Conservation (phyloP, 2,329 filamentous ascomycete genomes). For the Cordyceps cateniannulata region DNA sequence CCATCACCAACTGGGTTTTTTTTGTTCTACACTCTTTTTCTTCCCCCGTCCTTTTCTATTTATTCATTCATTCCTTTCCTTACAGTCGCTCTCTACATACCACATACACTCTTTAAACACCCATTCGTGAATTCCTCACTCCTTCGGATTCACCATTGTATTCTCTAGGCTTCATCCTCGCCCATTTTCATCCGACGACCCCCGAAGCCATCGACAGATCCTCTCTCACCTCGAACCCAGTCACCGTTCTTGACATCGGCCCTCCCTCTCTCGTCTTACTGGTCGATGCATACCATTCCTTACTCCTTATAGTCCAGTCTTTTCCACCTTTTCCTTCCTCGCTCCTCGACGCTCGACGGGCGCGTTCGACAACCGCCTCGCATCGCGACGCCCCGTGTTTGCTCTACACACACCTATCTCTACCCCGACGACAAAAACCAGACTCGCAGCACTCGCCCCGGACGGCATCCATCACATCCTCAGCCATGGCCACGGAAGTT, state of each 20-base stretch:
- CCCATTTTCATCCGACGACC: not conserved
- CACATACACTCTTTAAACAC: conserved; percentile 1
- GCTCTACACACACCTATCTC: not conserved
- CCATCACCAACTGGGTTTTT: conserved; percentile 27
- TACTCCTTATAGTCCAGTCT: conserved; percentile 23
- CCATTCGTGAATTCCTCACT: not conserved
- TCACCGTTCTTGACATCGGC: conserved; percentile 26
- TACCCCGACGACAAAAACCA: not conserved
- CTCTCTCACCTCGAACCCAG: not conserved
- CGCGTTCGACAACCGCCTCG: not conserved
- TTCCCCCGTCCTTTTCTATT: conserved; percentile 20
- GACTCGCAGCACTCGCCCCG: not conserved
- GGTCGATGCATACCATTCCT: conserved; percentile 35
- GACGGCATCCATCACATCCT: not conserved
- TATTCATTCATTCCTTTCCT: conserved; percentile 8
- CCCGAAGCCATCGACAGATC: not conserved
- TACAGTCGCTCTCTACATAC: conserved; percentile 9
- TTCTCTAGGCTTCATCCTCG: not conserved
- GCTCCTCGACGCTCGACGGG: not conserved
- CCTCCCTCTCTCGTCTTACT: conserved; percentile 14
- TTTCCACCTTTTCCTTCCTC: not conserved
- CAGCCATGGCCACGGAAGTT: conserved; percentile 33
- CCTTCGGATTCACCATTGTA: conserved; percentile 9
- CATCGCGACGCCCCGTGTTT: not conserved
- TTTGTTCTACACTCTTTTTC: conserved; percentile 33